These are phyloP conservation scores for Citrullus mucosospermus DNA, from an alignment of 306 rosid genomes.

Conservation along the genomic window DNA sequence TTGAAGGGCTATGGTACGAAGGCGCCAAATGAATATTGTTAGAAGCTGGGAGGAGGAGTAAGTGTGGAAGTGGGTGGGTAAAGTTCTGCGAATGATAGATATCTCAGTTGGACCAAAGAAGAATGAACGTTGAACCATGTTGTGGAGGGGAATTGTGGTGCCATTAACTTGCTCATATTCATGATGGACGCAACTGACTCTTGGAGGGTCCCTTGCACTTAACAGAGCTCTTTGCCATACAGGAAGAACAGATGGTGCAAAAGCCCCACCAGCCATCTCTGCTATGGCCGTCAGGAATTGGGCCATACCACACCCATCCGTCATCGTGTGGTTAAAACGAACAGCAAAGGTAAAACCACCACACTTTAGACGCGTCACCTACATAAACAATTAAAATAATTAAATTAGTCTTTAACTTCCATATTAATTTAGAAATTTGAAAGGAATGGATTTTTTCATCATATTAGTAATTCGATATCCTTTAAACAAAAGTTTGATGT, in stretches of 20 bases:
- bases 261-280: constrained; percentile 10
- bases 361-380: constrained; percentile 20
- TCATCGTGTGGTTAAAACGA: constrained; percentile 16
- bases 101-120: constrained; percentile 9
- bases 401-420: neutral
- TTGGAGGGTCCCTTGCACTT: constrained; percentile 11
- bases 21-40: constrained; percentile 14
- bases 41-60: constrained; percentile 4
- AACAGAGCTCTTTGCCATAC: constrained; percentile 12
- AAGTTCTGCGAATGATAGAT: neutral
- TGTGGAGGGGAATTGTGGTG: neutral
- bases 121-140: neutral
- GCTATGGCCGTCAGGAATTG: constrained; percentile 7
- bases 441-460: too few species aligned
- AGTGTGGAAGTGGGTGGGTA: neutral
- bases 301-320: neutral
- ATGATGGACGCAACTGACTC: neutral
- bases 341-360: constrained; percentile 20
- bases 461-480: too few species aligned
- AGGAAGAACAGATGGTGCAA: constrained; percentile 12
- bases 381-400: neutral
- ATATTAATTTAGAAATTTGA: too few species aligned
- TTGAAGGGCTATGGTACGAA: constrained; percentile 11
- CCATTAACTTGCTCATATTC: neutral
- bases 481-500: too few species aligned